A percentile compares a stretch with the other conserved stretches of the same genome.
phyloP scores from a whole-genome alignment of 352 stramenopile species.

The Globisporangium alternatum region DNA sequence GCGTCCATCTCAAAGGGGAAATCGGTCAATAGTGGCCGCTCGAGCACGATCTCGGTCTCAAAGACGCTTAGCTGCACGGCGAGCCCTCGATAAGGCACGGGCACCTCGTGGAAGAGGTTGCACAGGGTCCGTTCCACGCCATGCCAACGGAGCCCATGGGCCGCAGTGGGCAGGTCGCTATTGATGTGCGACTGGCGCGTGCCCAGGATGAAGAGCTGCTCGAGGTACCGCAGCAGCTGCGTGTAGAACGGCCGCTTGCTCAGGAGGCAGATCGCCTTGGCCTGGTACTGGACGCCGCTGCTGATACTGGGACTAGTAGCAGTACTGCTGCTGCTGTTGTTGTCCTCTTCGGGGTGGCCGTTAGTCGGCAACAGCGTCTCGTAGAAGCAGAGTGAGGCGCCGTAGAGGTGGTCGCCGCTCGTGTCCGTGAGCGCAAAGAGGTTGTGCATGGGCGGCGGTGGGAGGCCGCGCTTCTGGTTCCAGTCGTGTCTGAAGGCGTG shows the following conservation, averaged over 20 bases:
- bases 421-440: slow-evolving; percentile 47
- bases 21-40: slow-evolving; percentile 30
- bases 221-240: slow-evolving; percentile 43
- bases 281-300: slow-evolving; percentile 14
- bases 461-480: slow-evolving; percentile 20
- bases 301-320: not conserved
- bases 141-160: slow-evolving; percentile 3
- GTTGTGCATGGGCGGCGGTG: slow-evolving; percentile 44
- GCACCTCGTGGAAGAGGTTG: slow-evolving; percentile 56
- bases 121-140: slow-evolving; percentile 38
- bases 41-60: slow-evolving; percentile 33
- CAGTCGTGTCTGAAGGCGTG: slow-evolving; percentile 34
- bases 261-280: slow-evolving; percentile 47
- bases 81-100: slow-evolving; percentile 32
- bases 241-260: slow-evolving; percentile 44
- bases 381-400: slow-evolving; percentile 48
- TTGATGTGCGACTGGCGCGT: slow-evolving; percentile 24
- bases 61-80: slow-evolving; percentile 34
- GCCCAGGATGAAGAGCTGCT: slow-evolving; percentile 50
- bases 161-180: not conserved
- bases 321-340: not conserved
- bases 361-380: slow-evolving; percentile 19
- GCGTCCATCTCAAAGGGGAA: slow-evolving; percentile 50
- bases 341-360: slow-evolving; percentile 1
- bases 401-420: slow-evolving; percentile 41